Base-by-base conservation (phyloP, 179 eudicot genomes). In the Spinacia oleracea region DNA sequence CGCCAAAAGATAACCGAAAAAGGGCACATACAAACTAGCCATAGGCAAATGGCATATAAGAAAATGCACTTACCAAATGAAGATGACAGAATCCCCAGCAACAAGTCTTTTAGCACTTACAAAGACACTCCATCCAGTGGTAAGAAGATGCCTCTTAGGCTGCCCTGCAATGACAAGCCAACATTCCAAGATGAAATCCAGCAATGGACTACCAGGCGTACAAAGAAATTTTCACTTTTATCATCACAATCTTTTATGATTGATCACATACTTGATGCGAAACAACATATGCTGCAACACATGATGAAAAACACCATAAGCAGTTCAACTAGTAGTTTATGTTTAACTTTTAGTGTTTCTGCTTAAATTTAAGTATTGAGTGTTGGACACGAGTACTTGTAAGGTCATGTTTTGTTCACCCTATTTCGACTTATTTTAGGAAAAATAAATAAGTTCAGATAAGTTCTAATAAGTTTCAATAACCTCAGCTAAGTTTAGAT, bases 121-220 rank as follows among this genome's bases (percentile, higher is more conserved):
- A 81, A 90, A 88, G 76, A 90, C 87, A 51, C 93, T 90, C 93
- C 93, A 90, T 51, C 93, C 93, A 40, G 94, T 87, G 25, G 94
- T 90, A 43, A 90, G 89, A 63, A 90, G 86, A 81, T 90, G 94
- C 77, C 94, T 83, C 84, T 90, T 90, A 23, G 94, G 94, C 81
- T 90, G 94, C 74, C 94, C 94, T 90, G 90, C 79, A 83, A 75
- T 50, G 67, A 42, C 69, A 84, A 75, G 45, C 27, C 68, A 77
- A 73, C 77, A 81, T 21, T 45, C 60, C 29, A 80, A 27, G 46
- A 59, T 4, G 38, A 38, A 31, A 32, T 34, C 64, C 74, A 74
- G 23, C 79, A 64, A 42, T 58, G 62, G 42, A 38, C 20, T 27
- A 75, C 16, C 68, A 51, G 56, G 7, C 23, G 51, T 25, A 20